A percentile compares a stretch with the other conserved stretches of the same genome.
These are phyloP conservation scores for Pleurotus djamor DNA, from an alignment of 768 basidiomycete species.

Conservation along the genomic window DNA sequence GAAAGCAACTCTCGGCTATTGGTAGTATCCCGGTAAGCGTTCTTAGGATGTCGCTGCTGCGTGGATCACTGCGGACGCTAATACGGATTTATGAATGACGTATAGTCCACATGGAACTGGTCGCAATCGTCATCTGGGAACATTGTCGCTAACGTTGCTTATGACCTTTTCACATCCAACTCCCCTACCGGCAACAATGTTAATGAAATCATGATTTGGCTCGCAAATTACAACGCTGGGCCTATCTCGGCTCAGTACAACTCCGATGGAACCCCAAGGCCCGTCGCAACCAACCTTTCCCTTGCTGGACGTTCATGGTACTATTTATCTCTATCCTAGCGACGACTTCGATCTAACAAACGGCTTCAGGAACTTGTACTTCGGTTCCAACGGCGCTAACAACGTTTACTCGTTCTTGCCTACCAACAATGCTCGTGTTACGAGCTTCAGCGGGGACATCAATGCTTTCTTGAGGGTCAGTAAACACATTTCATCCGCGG, in stretches of 20 bases:
- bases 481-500: neutral
- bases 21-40: conserved; percentile 48
- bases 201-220: conserved; percentile 66
- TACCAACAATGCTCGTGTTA: conserved; percentile 28
- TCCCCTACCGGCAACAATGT: conserved; percentile 43
- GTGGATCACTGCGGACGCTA: neutral
- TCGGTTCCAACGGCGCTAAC: conserved; percentile 52
- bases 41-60: neutral
- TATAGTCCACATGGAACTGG: conserved; percentile 58
- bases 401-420: conserved; percentile 50
- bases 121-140: conserved; percentile 36
- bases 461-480: conserved; percentile 47
- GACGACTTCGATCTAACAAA: neutral
- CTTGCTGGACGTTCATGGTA: conserved; percentile 54
- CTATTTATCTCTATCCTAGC: conserved; percentile 3
- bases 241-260: conserved; percentile 54
- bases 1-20: conserved; percentile 53
- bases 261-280: conserved; percentile 40
- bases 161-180: conserved; percentile 61
- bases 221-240: conserved; percentile 53
- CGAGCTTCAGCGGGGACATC: conserved; percentile 52
- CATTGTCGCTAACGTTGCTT: conserved; percentile 56
- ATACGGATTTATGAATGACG: neutral
- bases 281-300: conserved; percentile 40
- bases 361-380: conserved; percentile 47